Percentiles rank a stretch among this genome's conserved stretches.
Evolutionary conservation across 2,329 filamentous ascomycete species (phyloP).

Genomic region (Aspergillus viridinutans): DNA sequence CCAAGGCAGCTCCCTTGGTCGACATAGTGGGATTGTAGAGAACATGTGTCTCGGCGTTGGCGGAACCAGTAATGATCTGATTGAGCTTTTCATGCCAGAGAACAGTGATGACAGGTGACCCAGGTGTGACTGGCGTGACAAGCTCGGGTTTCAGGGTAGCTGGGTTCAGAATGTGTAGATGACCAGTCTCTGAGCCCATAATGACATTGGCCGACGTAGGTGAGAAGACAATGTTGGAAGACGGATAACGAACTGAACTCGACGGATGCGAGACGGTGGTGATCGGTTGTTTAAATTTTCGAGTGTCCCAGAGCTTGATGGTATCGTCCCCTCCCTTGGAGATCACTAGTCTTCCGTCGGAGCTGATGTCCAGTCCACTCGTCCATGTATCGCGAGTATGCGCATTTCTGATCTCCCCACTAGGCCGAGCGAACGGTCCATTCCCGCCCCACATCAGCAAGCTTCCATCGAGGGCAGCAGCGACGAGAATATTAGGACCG

Average conservation of each 20-base stretch:
- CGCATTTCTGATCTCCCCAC: conserved; percentile 77
- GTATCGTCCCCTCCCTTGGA: conserved; percentile 86
- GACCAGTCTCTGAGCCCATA: conserved; percentile 78
- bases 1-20: conserved; percentile 72
- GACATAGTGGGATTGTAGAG: conserved; percentile 88
- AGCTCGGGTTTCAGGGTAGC: conserved; percentile 82
- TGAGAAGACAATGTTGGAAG: conserved; percentile 84
- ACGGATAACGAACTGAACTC: conserved; percentile 77
- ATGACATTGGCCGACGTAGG: conserved; percentile 80
- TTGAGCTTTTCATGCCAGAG: conserved; percentile 94
- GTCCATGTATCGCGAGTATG: conserved; percentile 86
- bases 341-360: conserved; percentile 84
- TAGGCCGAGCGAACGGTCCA: conserved; percentile 76
- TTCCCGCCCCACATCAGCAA: conserved; percentile 89
- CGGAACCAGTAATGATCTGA: conserved; percentile 90
- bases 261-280: conserved; percentile 74
- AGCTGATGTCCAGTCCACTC: conserved; percentile 82
- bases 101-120: conserved; percentile 75
- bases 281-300: conserved; percentile 89
- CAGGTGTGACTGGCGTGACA: conserved; percentile 82
- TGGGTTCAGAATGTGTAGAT: conserved; percentile 89
- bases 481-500: conserved; percentile 72
- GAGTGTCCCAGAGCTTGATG: conserved; percentile 94
- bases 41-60: conserved; percentile 82
- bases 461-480: conserved; percentile 81